Conservation (phyloP, 2,329 filamentous ascomycete species). For the Byssochlamys sp. region DNA sequence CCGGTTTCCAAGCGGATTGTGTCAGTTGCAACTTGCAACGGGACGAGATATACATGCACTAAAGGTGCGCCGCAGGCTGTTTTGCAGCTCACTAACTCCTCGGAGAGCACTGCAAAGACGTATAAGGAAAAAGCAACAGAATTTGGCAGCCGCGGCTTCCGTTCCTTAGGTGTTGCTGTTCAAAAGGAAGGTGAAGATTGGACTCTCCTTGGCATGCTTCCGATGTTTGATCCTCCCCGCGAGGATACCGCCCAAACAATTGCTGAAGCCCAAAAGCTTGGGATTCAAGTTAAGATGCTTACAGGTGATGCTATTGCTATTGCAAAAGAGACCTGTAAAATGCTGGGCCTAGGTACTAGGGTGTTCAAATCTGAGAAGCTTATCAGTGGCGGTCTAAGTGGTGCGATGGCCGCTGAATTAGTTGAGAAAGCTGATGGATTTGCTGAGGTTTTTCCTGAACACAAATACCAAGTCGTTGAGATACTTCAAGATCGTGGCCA, state of each 20-base stretch:
- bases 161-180: conserved; percentile 66
- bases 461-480: conserved; percentile 67
- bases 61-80: conserved; percentile 72
- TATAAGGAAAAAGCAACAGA: conserved; percentile 65
- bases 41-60: conserved; percentile 61
- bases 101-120: conserved; percentile 52
- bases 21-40: conserved; percentile 56
- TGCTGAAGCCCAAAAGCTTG: conserved; percentile 63
- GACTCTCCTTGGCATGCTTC: conserved; percentile 65
- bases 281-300: conserved; percentile 71
- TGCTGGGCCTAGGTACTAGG: conserved; percentile 68
- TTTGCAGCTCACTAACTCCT: conserved; percentile 58
- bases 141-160: conserved; percentile 69
- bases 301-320: conserved; percentile 72
- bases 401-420: conserved; percentile 64
- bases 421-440: conserved; percentile 67
- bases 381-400: conserved; percentile 63
- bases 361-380: conserved; percentile 72
- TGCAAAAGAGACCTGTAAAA: conserved; percentile 73
- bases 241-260: conserved; percentile 72
- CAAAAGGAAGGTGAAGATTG: conserved; percentile 66
- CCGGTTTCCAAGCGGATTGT: conserved; percentile 76
- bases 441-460: conserved; percentile 64
- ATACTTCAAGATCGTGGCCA: conserved; percentile 65
- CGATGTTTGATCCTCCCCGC: conserved; percentile 72